These are phyloP conservation scores for Lactarius psammicola DNA, from an alignment of 768 basidiomycete species.

Conservation along the genomic window DNA sequence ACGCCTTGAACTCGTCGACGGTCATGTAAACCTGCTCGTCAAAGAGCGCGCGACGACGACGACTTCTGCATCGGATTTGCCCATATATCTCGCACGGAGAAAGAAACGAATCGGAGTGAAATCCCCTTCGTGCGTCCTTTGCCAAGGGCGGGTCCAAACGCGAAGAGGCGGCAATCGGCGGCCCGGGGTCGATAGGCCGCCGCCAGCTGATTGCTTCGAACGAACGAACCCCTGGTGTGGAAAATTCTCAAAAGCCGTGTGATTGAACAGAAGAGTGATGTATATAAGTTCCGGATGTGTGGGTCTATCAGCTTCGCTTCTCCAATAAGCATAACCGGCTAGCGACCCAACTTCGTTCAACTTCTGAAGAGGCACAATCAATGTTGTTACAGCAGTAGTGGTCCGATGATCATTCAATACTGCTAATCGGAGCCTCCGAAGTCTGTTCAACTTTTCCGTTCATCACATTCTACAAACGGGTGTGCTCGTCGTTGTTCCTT, in stretches of 20 bases:
- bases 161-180: no score
- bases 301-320: neutral
- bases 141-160: no score
- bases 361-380: neutral
- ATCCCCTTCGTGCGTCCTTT: no score
- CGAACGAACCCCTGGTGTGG: no score
- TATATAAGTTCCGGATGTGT: no score
- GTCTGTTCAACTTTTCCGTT: neutral
- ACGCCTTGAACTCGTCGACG: conserved; percentile 36
- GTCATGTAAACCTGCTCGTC: conserved; percentile 37
- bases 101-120: no score
- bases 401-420: neutral
- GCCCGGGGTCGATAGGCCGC: no score
- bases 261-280: no score
- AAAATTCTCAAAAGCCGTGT: neutral
- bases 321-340: neutral
- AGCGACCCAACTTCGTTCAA: neutral
- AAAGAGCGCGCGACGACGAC: conserved; percentile 33
- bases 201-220: no score
- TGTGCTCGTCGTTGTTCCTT: neutral
- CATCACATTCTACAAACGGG: neutral
- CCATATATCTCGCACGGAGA: conserved; percentile 13
- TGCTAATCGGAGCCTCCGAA: neutral
- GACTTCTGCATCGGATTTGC: conserved; percentile 34
- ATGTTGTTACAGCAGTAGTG: neutral